A percentile compares a stretch with the other conserved stretches of the same genome.
Evolutionary conservation across 2,329 filamentous ascomycete genomes (phyloP).

Genomic region (Colletotrichum limetticola): DNA sequence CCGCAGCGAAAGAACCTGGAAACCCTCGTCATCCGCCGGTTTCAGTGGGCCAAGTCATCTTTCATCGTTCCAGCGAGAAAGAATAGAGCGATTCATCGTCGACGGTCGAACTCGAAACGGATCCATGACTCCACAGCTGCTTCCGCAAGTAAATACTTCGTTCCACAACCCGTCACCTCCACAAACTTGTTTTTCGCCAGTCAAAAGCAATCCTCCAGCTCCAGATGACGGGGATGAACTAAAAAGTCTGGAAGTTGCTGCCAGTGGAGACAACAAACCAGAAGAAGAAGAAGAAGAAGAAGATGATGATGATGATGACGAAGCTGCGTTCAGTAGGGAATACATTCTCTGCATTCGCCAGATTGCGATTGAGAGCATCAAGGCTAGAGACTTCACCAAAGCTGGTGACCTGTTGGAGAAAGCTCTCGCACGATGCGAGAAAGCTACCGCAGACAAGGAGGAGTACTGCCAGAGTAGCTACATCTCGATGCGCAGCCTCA

Average conservation of each 20-base stretch:
- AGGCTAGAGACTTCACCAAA: slow-evolving; percentile 38
- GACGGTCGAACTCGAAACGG: background rate
- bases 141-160: background rate
- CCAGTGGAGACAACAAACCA: background rate
- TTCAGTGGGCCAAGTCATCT: slow-evolving; percentile 32
- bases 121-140: background rate
- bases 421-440: slow-evolving; percentile 27
- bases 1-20: slow-evolving; percentile 18
- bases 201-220: background rate
- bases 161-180: background rate
- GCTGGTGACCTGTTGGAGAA: slow-evolving; percentile 27
- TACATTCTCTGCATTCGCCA: slow-evolving; percentile 38
- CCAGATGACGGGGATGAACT: background rate
- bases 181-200: background rate
- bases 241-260: slow-evolving; percentile 1
- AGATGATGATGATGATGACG: slow-evolving; percentile 1
- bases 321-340: background rate
- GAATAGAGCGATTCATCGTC: slow-evolving; percentile 34
- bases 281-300: background rate
- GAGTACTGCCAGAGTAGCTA: background rate
- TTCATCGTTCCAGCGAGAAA: slow-evolving; percentile 32
- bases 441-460: background rate
- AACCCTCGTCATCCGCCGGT: slow-evolving; percentile 4
- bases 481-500: slow-evolving; percentile 29
- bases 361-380: slow-evolving; percentile 39